Conservation (phyloP, 1,284 basidiomycete genomes). For the Puccinia coronata region DNA sequence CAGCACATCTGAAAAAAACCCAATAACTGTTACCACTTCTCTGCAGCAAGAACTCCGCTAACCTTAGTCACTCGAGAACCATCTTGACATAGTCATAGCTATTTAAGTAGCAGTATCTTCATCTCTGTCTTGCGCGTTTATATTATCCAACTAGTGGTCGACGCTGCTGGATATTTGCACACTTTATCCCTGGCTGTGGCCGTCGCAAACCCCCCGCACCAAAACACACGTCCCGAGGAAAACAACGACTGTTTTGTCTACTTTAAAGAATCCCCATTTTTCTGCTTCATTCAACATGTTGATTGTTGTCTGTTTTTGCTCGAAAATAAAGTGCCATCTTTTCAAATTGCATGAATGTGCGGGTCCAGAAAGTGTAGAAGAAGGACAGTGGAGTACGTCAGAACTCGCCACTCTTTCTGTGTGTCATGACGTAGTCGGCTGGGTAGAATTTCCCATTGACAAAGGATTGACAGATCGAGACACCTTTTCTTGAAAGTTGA, state of each 20-base stretch:
- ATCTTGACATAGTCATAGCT: slow-evolving; percentile 1
- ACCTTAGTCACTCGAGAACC: background rate
- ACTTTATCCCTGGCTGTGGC: background rate
- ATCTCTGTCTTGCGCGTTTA: background rate
- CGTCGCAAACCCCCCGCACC: background rate
- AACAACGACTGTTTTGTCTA: background rate
- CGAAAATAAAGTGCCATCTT: background rate
- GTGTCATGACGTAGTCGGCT: too few relatives aligned
- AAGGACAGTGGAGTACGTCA: too few relatives aligned
- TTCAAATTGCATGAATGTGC: too few relatives aligned
- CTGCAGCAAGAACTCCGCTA: background rate
- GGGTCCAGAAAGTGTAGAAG: too few relatives aligned
- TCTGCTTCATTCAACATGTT: background rate
- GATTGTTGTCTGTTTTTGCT: background rate
- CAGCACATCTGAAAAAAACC: background rate
- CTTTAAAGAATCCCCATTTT: background rate
- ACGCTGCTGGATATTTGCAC: background rate
- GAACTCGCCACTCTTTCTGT: too few relatives aligned
- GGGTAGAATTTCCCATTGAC: too few relatives aligned
- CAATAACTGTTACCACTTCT: background rate
- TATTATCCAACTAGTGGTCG: too few relatives aligned
- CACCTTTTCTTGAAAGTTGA: too few relatives aligned
- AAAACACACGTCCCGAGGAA: background rate
- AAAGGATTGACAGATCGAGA: too few relatives aligned
- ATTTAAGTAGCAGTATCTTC: background rate